Base-by-base conservation (phyloP, 2,329 filamentous ascomycete species). In the Colletotrichum spaethianum region DNA sequence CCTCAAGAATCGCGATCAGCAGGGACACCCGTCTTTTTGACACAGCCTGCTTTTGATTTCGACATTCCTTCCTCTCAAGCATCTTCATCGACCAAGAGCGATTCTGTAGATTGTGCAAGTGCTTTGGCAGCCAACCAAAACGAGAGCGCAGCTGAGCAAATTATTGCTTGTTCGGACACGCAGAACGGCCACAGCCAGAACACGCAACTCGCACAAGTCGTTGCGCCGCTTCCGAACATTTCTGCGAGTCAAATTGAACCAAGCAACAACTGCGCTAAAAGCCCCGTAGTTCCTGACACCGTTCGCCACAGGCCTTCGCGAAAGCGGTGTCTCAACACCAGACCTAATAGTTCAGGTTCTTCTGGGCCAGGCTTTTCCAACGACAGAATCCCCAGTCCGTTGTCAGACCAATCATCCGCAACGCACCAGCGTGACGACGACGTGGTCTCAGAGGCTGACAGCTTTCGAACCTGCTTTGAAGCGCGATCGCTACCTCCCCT, bases 151-250 rank as follows among this genome's bases (percentile, higher is more conserved):
- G n/a, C 23, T 16, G 46, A 56, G 28, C 42, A 31, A 14, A 18
- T 70, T 4, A 28, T 72, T 26, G 62, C 60, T 20, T 53, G 67
- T 16, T 63, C 65, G 20, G 70, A 72, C 12, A 70, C 66, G 16
- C 65, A 71, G 5, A 42, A 36, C 26, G 36, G 31, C 12, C 52
- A 44, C 33, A 60, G 62, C 20, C 53, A 53, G 3, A 66, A 63
- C 36, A 63, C 62, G n/a, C 74, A 75, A 42, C 61, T 72, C 23
- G 73, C 74, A 9, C 74, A 75, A 57, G 33, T 73, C n/a, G 62
- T 74, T 11, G 23, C 59, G 20, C 57, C 73, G 12, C 42, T 70
- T 14, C 60, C 48, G 14, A 18, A 64, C n/a, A 63, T 62, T 28
- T 72, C 40, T 23, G 63, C 48, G 8, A 68, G 55, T n/a, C 63